These are phyloP conservation scores for Vaccinium myrtillus DNA, from an alignment of 148 eudicot genomes.

Conservation along the genomic window DNA sequence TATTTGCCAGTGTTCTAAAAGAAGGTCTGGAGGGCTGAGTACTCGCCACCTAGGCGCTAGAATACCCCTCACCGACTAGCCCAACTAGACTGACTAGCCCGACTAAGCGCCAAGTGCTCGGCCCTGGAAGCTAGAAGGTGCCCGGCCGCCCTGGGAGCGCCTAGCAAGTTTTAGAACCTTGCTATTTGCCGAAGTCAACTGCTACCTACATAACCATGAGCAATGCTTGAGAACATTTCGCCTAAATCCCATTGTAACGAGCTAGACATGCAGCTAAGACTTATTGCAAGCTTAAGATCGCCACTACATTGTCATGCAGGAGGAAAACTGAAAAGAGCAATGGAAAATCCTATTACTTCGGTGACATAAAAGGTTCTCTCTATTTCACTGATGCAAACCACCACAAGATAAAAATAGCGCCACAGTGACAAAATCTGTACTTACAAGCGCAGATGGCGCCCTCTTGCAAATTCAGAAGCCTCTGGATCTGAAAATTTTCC, in stretches of 20 bases:
- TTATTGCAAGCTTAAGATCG: background rate
- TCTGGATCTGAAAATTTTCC: conserved; percentile 55
- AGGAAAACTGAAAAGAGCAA: background rate
- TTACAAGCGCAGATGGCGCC: conserved; percentile 97
- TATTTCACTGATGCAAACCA: conserved; percentile 8
- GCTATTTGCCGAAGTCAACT: background rate
- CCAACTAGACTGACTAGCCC: too few relatives aligned
- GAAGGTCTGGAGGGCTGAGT: too few relatives aligned
- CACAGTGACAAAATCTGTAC: conserved; percentile 25
- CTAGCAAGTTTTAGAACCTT: too few relatives aligned
- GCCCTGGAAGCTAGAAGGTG: too few relatives aligned
- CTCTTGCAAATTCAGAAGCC: conserved; percentile 68
- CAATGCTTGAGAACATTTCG: background rate
- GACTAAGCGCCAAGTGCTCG: too few relatives aligned
- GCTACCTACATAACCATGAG: background rate
- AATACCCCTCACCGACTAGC: too few relatives aligned
- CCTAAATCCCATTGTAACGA: background rate
- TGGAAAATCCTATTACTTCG: background rate
- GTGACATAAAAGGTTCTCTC: background rate
- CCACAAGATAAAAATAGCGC: background rate
- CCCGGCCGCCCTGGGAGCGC: too few relatives aligned
- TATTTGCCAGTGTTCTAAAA: background rate
- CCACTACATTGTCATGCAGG: background rate
- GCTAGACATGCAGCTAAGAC: background rate
- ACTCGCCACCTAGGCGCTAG: too few relatives aligned